A percentile compares a stretch with the other conserved stretches of the same genome.
phyloP scores from a whole-genome alignment of 306 rosid genomes.

The Fragaria iinumae region DNA sequence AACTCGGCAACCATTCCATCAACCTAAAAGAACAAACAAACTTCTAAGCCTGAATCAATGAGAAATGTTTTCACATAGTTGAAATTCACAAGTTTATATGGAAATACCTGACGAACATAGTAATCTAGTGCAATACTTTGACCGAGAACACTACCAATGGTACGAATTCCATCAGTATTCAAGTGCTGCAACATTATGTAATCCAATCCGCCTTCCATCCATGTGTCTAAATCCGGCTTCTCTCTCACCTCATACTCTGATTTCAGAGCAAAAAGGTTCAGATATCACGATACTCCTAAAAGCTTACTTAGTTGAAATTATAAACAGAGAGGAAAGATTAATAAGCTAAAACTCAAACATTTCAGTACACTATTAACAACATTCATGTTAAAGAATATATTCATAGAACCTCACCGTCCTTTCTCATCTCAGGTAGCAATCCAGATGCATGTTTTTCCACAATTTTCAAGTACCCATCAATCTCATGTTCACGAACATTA shows the following conservation, averaged over 20 bases:
- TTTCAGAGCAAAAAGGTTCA: conserved; percentile 22
- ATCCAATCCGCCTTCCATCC: conserved; percentile 98
- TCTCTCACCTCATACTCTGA: conserved; percentile 96
- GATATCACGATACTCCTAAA: neutral
- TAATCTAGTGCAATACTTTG: conserved; percentile 99
- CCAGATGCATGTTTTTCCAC: conserved; percentile 80
- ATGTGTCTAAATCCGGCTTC: conserved; percentile 65
- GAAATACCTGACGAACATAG: conserved; percentile 87
- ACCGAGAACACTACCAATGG: conserved; percentile 93
- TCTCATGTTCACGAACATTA: conserved; percentile 69
- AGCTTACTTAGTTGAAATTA: neutral
- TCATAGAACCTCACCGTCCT: conserved; percentile 65
- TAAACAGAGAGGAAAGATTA: neutral
- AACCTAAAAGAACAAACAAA: conserved; percentile 48
- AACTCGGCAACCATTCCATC: conserved; percentile 99
- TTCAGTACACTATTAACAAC: neutral
- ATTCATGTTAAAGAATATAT: neutral
- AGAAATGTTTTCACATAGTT: conserved; percentile 17
- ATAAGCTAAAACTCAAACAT: neutral
- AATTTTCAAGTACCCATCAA: conserved; percentile 73
- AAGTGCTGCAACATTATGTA: conserved; percentile 93
- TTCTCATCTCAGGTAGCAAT: conserved; percentile 93
- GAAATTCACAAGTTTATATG: conserved; percentile 14
- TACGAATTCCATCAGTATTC: conserved; percentile 89
- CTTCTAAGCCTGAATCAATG: conserved; percentile 18